Conservation (phyloP, 2,329 filamentous ascomycete genomes). For the Cladophialophora exuberans region DNA sequence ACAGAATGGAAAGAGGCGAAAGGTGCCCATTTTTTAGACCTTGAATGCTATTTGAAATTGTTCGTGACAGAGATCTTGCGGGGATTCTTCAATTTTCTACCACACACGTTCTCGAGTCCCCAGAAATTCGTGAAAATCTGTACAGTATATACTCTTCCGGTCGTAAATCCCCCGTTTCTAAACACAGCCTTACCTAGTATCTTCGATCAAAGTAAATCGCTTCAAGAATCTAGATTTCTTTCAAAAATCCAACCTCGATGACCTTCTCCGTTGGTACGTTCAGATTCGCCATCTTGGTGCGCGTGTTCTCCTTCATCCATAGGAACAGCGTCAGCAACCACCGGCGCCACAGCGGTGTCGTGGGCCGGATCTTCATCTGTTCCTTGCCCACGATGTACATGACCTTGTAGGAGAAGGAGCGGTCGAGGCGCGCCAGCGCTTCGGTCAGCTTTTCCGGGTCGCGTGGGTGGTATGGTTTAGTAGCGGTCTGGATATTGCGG, state of each 20-base stretch:
- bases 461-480: background rate
- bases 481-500: background rate
- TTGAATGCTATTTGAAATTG: too few species aligned
- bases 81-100: too few species aligned
- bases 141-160: too few species aligned
- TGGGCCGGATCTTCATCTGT: conserved; percentile 41
- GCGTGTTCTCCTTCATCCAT: conserved; percentile 44
- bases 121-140: too few species aligned
- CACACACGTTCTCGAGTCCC: too few species aligned
- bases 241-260: conserved; percentile 48
- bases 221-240: conserved; percentile 36
- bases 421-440: conserved; percentile 42
- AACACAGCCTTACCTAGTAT: too few species aligned
- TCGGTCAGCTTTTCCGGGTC: conserved; percentile 1
- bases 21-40: too few species aligned
- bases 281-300: conserved; percentile 43
- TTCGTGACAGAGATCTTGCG: too few species aligned
- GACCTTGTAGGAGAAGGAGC: conserved; percentile 51
- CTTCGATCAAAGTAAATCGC: too few species aligned
- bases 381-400: conserved; percentile 54
- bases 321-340: conserved; percentile 40
- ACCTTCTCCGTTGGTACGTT: conserved; percentile 42
- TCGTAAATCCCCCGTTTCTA: too few species aligned
- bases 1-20: too few species aligned
- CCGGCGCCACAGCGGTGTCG: conserved; percentile 36